Evolutionary conservation across 257 asterid genomes (phyloP).

Genomic region (Lycium ferocissimum): DNA sequence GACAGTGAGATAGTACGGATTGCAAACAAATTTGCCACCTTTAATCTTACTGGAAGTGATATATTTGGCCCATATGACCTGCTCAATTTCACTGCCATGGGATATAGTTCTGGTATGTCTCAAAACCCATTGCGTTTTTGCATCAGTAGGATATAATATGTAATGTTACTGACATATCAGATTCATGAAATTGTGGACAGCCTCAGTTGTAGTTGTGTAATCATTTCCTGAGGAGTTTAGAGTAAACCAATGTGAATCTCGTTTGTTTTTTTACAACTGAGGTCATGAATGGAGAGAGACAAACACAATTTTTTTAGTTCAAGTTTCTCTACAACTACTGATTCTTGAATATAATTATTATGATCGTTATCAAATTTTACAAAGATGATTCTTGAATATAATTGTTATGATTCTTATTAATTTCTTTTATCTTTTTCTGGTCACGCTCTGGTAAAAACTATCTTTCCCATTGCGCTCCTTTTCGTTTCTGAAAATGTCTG

Average conservation of each 20-base stretch:
- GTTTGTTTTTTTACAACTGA: neutral
- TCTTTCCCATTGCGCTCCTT: neutral
- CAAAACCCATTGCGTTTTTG: neutral
- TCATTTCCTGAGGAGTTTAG: neutral
- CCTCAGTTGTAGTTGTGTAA: neutral
- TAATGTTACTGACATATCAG: conserved; percentile 8
- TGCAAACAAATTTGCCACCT: conserved; percentile 48
- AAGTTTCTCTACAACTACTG: neutral
- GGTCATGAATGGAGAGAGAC: neutral
- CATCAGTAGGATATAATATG: conserved; percentile 9
- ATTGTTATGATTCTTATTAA: neutral
- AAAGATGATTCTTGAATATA: conserved; percentile 2
- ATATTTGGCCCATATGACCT: conserved; percentile 63
- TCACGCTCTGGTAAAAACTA: neutral
- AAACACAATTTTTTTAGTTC: neutral
- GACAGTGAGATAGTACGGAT: conserved; percentile 43
- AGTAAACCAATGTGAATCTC: neutral
- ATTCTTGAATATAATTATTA: neutral
- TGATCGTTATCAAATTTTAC: neutral
- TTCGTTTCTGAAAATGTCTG: conserved; percentile 10
- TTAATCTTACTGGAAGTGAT: conserved; percentile 46
- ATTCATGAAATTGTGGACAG: neutral
- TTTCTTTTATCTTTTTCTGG: conserved; percentile 1
- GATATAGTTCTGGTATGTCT: conserved; percentile 50
- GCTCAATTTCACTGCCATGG: conserved; percentile 54